A percentile compares a stretch with the other conserved stretches of the same genome.
These are phyloP conservation scores for Nicotiana benthamiana DNA, from an alignment of 257 asterid species.

Conservation along the genomic window DNA sequence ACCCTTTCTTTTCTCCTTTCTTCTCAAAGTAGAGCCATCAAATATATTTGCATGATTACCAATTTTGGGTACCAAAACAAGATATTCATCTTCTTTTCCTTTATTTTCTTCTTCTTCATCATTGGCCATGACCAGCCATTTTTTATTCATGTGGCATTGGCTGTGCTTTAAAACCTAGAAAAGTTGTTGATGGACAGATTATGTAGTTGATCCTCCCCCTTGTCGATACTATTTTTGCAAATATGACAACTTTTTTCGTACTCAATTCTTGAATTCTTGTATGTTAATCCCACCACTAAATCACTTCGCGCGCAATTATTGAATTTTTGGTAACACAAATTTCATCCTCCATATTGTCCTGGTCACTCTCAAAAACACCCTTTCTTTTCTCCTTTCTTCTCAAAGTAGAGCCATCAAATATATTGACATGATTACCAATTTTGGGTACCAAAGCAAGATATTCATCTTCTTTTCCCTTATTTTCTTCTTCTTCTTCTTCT, in stretches of 20 bases:
- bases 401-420: neutral
- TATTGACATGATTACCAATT: neutral
- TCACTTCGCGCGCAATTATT: constrained; percentile 6
- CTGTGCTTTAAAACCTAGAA: neutral
- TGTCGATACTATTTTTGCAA: neutral
- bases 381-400: constrained; percentile 27
- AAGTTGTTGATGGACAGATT: neutral
- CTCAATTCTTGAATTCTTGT: constrained; percentile 26
- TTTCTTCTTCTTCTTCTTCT: neutral
- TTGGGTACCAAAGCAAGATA: neutral
- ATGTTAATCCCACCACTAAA: constrained; percentile 10
- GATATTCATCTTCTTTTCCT: too few species aligned
- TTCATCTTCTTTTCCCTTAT: neutral
- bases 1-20: too few species aligned
- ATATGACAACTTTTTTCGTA: neutral
- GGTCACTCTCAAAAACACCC: constrained; percentile 5
- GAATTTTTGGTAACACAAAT: constrained; percentile 9
- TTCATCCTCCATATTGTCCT: neutral
- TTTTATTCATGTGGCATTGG: too few species aligned
- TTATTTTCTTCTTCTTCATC: too few species aligned
- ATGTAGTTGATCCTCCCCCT: neutral
- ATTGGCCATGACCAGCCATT: neutral
- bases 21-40: too few species aligned
- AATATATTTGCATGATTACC: too few species aligned
- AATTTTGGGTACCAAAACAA: too few species aligned